Base-by-base conservation (phyloP, 2,329 filamentous ascomycete genomes). In the Amauroascus verrucosus region DNA sequence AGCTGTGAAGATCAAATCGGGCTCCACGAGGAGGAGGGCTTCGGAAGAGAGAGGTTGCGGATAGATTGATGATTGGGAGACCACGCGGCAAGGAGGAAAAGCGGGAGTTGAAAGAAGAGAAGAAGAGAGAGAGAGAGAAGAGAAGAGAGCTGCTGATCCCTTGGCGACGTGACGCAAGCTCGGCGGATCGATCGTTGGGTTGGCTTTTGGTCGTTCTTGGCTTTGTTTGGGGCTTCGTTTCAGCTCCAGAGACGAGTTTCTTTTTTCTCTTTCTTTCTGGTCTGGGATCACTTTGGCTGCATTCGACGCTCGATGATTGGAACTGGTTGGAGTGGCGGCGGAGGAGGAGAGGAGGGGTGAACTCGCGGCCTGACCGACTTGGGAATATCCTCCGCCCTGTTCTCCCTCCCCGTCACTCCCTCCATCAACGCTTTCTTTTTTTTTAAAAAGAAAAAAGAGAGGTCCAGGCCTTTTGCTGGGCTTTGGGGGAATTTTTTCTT, bases 201-300 rank as follows among this genome's bases (percentile, higher is more conserved):
- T n/a, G 22, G 22, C 9, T 16, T 28, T 22, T n/a, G 7, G 4
- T 8, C 13, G 41, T n/a, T 26, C 50, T 52, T 52, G 50, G 50
- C 50, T 28, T 24, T 40, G 50, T 52, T 52, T 52, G 50, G 50
- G 32, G 50, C 50, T 52, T 52, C 46, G 50, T 52, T 52, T 52
- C 50, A 52, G 50, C 30, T 33, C 22, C n/a, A 13, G 5, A 20
- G 16, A 22, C 20, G 24, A 28, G 6, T 7, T 7, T 28, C n/a
- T 20, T 6, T 50, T 50, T 33, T 37, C 13, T 43, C 48, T 26
- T 44, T 51, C 48, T 50, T 43, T 20, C 8, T 33, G 22, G 48
- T 14, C 48, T 37, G 8, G 35, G 30, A 14, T 20, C 22, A 26
- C 16, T n/a, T 16, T 24, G 35, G 9, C 6, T 4, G 7, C 4